Evolutionary conservation across 805 yeast species (phyloP).

Genomic region (Kluyveromyces wickerhamii): DNA sequence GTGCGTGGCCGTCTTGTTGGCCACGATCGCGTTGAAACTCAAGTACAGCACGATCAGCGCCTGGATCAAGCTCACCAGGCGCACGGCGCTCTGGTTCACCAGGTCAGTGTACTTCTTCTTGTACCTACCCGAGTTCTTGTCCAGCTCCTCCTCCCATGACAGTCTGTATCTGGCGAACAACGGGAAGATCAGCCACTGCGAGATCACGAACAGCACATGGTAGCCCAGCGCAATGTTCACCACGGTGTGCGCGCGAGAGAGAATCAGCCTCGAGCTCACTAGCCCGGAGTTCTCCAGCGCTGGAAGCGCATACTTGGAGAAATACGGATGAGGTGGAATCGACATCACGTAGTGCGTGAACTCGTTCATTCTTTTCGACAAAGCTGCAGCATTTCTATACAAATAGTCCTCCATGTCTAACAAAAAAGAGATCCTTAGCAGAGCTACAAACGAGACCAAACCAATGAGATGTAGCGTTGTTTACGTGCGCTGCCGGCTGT

Average conservation of each 20-base stretch:
- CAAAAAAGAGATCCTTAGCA: too few relatives aligned
- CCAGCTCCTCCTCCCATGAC: conserved; percentile 7
- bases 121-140: conserved; percentile 5
- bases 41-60: conserved; percentile 54
- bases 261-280: conserved; percentile 17
- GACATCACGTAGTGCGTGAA: conserved; percentile 2
- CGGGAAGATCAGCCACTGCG: conserved; percentile 25
- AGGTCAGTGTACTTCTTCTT: conserved; percentile 13
- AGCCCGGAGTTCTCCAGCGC: conserved; percentile 9
- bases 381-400: too few relatives aligned
- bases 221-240: conserved; percentile 25
- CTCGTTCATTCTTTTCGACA: neutral
- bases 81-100: conserved; percentile 34
- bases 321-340: conserved; percentile 2
- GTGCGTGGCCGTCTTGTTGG: conserved; percentile 11
- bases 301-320: conserved; percentile 11
- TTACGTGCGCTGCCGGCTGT: too few relatives aligned
- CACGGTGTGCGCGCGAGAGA: conserved; percentile 24
- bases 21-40: conserved; percentile 16
- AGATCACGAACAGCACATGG: conserved; percentile 23
- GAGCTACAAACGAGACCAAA: too few relatives aligned
- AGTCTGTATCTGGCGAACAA: conserved; percentile 13
- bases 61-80: conserved; percentile 81
- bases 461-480: too few relatives aligned
- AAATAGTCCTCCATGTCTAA: too few relatives aligned